These are phyloP conservation scores for Pythium chondricola DNA, from an alignment of 352 stramenopile genomes.

Conservation along the genomic window DNA sequence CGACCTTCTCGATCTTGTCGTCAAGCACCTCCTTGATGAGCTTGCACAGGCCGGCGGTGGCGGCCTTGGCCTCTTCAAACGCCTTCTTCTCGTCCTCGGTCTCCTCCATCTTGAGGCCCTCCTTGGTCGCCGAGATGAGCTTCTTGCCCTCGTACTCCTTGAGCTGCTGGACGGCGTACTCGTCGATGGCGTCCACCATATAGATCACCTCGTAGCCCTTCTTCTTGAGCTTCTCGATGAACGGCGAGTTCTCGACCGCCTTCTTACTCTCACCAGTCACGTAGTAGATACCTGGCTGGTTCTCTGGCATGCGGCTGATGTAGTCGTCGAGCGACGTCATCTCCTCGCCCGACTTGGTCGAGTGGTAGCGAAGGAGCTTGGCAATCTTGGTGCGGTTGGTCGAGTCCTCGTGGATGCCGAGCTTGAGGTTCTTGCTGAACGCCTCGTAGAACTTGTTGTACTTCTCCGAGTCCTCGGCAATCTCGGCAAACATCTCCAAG, in stretches of 20 bases:
- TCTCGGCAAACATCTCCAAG: slow-evolving; percentile 98
- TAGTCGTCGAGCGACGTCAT: slow-evolving; percentile 98
- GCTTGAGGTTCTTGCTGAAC: slow-evolving; percentile 99
- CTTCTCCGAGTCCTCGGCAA: slow-evolving; percentile 96
- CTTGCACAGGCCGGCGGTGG: slow-evolving; percentile 97
- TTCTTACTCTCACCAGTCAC: slow-evolving; percentile 99
- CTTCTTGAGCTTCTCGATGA: slow-evolving; percentile 99
- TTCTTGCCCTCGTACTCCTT: slow-evolving; percentile 99
- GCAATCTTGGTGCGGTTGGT: slow-evolving; percentile 99
- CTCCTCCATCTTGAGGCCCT: slow-evolving; percentile 96
- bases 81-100: slow-evolving; percentile 97
- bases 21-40: slow-evolving; percentile 99
- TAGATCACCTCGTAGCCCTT: slow-evolving; percentile 99
- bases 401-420: slow-evolving; percentile 99
- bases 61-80: slow-evolving; percentile 98
- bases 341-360: slow-evolving; percentile 97
- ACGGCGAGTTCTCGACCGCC: slow-evolving; percentile 98
- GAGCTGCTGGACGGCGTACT: slow-evolving; percentile 99
- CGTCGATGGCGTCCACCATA: slow-evolving; percentile 99
- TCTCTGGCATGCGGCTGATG: slow-evolving; percentile 95
- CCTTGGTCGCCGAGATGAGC: slow-evolving; percentile 97
- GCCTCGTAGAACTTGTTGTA: slow-evolving; percentile 99
- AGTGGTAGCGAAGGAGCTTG: slow-evolving; percentile 98
- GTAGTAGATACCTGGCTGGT: slow-evolving; percentile 99
- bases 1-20: slow-evolving; percentile 99